phyloP scores from a whole-genome alignment of 2,329 filamentous ascomycete species.

The Ascochyta clinopodiicola region DNA sequence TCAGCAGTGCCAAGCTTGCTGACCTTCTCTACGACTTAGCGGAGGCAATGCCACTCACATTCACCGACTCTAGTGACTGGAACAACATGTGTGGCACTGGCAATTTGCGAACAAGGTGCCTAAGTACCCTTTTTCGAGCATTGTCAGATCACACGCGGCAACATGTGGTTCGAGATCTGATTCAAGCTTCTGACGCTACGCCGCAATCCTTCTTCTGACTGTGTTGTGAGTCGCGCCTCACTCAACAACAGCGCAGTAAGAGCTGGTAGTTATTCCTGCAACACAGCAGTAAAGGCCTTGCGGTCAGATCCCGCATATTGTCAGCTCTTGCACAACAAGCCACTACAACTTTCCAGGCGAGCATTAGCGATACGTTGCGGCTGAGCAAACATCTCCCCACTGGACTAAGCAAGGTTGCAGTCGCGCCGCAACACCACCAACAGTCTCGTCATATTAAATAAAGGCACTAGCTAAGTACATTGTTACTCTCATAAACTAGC shows the following conservation, averaged over 20 bases:
- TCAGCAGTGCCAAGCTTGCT: background rate
- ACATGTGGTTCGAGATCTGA: background rate
- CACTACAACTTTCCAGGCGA: background rate
- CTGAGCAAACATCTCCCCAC: slow-evolving; percentile 5
- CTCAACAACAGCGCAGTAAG: background rate
- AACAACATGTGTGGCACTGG: background rate
- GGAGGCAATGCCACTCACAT: background rate
- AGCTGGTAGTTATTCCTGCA: background rate
- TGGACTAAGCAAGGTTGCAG: background rate
- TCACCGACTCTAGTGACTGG: background rate
- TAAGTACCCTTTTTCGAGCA: background rate
- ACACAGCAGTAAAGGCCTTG: background rate
- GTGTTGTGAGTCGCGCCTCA: slow-evolving; percentile 1
- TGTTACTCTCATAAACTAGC: background rate
- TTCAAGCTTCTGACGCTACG: slow-evolving; percentile 9
- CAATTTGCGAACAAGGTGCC: background rate
- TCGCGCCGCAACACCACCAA: slow-evolving; percentile 9
- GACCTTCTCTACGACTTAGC: background rate
- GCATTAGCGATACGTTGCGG: slow-evolving; percentile 15
- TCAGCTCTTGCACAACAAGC: slow-evolving; percentile 4
- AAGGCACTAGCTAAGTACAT: background rate
- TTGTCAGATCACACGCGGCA: background rate
- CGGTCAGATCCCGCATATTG: slow-evolving; percentile 1
- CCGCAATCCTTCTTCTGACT: slow-evolving; percentile 9
- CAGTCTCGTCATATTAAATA: background rate